Percentiles rank a stretch among this genome's conserved stretches.
Evolutionary conservation across 192 early-diverging fungal species (phyloP).

Genomic region (Coemansia sp.): DNA sequence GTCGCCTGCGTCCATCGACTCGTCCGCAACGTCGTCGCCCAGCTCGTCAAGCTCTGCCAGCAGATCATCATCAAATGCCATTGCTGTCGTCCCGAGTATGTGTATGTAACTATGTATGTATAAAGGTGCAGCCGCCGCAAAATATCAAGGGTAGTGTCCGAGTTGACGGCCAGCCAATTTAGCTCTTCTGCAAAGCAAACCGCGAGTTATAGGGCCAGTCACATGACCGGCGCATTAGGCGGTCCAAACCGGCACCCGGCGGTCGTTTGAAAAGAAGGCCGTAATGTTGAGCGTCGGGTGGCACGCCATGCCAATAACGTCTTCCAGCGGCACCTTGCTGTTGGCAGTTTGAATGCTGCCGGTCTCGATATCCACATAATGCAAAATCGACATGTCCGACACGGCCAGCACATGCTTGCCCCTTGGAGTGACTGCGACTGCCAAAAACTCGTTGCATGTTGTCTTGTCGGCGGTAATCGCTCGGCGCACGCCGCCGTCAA

Average conservation of each 20-base stretch:
- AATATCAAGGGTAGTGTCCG: too few relatives aligned
- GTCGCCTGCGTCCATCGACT: conserved; percentile 10
- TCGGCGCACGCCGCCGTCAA: conserved; percentile 58
- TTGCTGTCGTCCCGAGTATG: too few relatives aligned
- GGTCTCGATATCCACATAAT: conserved; percentile 63
- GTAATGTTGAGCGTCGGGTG: conserved; percentile 83
- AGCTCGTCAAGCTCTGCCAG: conserved; percentile 82
- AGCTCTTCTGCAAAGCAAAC: too few relatives aligned
- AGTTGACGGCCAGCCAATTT: too few relatives aligned
- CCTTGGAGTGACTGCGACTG: conserved; percentile 63
- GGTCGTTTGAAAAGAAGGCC: conserved; percentile 37
- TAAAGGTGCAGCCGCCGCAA: too few relatives aligned
- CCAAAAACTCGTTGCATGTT: conserved; percentile 55
- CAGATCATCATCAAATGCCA: conserved; percentile 81
- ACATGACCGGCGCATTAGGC: too few relatives aligned
- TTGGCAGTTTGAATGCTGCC: conserved; percentile 47
- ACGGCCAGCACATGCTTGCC: conserved; percentile 81
- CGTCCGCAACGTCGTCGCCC: conserved; percentile 53
- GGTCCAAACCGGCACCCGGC: conserved; percentile 33
- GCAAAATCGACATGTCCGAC: conserved; percentile 63
- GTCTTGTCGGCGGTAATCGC: conserved; percentile 45
- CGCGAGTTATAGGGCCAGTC: too few relatives aligned
- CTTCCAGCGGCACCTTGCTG: conserved; percentile 57
- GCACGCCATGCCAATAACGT: conserved; percentile 70
- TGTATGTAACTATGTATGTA: too few relatives aligned